A percentile compares a stretch with the other conserved stretches of the same genome.
Conservation (phyloP, 1,139 yeast species). For the Candida sanyaensis region DNA sequence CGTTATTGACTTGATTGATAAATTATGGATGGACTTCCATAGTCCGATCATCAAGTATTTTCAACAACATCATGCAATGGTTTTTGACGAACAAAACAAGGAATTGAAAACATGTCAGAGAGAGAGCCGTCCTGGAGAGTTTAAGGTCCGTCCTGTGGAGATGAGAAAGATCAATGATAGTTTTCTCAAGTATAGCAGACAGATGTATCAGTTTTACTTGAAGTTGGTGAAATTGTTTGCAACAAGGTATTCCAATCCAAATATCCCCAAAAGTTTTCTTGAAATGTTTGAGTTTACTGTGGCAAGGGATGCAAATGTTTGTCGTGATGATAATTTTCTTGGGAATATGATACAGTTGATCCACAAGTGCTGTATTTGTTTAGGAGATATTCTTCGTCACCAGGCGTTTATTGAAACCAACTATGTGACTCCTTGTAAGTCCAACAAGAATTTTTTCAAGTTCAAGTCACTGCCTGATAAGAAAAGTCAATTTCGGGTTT, state of each 20-base stretch:
- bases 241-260: slow-evolving; percentile 35
- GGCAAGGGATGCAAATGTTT: slow-evolving; percentile 16
- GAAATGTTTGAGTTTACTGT: slow-evolving; percentile 24
- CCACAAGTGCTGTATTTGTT: slow-evolving; percentile 54
- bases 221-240: slow-evolving; percentile 38
- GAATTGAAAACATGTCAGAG: slow-evolving; percentile 16
- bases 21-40: slow-evolving; percentile 61
- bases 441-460: slow-evolving; percentile 36
- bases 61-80: slow-evolving; percentile 39
- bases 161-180: slow-evolving; percentile 55
- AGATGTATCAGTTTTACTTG: slow-evolving; percentile 49
- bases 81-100: slow-evolving; percentile 20
- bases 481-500: slow-evolving; percentile 20
- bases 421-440: slow-evolving; percentile 37
- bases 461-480: slow-evolving; percentile 36
- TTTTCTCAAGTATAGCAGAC: slow-evolving; percentile 49
- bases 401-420: slow-evolving; percentile 46
- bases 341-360: slow-evolving; percentile 50
- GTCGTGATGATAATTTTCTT: slow-evolving; percentile 24
- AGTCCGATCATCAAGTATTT: slow-evolving; percentile 64
- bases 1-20: slow-evolving; percentile 43
- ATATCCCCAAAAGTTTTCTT: slow-evolving; percentile 30
- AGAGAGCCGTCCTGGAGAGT: slow-evolving; percentile 13
- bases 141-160: slow-evolving; percentile 48
- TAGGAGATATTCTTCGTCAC: slow-evolving; percentile 65